Conservation (phyloP, 1,139 yeast species). For the Meyerozyma smithsonii region DNA sequence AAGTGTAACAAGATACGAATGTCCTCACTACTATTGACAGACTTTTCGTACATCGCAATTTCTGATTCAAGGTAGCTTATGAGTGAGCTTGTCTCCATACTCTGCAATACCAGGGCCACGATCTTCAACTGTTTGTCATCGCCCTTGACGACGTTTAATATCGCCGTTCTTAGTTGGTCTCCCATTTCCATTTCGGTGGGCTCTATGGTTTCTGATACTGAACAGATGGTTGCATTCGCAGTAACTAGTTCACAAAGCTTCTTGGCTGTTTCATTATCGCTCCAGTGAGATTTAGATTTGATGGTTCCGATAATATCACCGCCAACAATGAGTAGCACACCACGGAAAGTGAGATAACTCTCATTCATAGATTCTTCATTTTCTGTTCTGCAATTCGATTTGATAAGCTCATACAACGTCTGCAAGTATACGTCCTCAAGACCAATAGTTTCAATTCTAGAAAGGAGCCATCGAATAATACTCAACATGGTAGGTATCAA, state of each 20-base stretch:
- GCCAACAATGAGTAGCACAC: background rate
- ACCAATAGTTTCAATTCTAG: slow-evolving; percentile 6
- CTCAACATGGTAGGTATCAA: slow-evolving; percentile 37
- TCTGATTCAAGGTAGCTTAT: background rate
- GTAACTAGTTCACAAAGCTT: background rate
- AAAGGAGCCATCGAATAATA: slow-evolving; percentile 29
- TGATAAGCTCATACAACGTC: background rate
- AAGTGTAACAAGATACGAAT: slow-evolving; percentile 7
- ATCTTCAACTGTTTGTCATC: background rate
- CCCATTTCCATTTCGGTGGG: background rate
- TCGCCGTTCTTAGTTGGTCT: background rate
- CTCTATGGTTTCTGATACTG: background rate
- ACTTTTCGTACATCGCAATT: background rate
- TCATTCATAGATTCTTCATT: background rate
- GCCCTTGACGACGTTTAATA: background rate
- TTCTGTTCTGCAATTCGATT: background rate
- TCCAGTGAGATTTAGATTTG: background rate
- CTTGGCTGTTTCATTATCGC: background rate
- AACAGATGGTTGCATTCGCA: background rate
- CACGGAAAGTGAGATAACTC: background rate
- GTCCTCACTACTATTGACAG: slow-evolving; percentile 7
- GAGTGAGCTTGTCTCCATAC: background rate
- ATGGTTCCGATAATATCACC: background rate
- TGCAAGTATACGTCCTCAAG: background rate
- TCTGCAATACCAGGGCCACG: background rate